Percentiles rank a stretch among this genome's conserved stretches.
These are phyloP conservation scores for Globisporangium nunn DNA, from an alignment of 352 stramenopile genomes.

Conservation along the genomic window DNA sequence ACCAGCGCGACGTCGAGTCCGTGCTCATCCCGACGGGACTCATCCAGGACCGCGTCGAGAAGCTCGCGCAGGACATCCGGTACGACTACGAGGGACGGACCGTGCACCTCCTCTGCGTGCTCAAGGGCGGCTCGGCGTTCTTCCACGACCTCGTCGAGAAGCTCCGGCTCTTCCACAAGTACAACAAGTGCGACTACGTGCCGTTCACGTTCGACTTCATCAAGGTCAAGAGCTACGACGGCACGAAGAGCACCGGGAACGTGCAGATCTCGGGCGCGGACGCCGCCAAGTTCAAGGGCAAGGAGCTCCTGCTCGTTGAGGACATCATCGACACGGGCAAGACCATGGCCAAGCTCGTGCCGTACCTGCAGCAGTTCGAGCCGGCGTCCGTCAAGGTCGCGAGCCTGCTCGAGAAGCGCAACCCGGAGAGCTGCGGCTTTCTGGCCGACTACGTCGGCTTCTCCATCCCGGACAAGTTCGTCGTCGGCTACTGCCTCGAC, in stretches of 20 bases:
- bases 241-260: constrained; percentile 86
- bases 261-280: constrained; percentile 88
- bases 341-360: constrained; percentile 90
- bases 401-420: constrained; percentile 93
- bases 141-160: constrained; percentile 87
- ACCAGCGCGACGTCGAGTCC: constrained; percentile 69
- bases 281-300: constrained; percentile 79
- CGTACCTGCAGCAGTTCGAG: constrained; percentile 72
- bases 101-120: constrained; percentile 89
- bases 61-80: constrained; percentile 88
- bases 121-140: constrained; percentile 89
- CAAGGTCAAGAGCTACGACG: constrained; percentile 93
- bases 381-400: constrained; percentile 85
- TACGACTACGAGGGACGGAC: constrained; percentile 86
- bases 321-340: constrained; percentile 97
- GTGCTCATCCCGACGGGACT: constrained; percentile 88
- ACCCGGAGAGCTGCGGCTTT: constrained; percentile 84
- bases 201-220: constrained; percentile 94
- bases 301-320: constrained; percentile 93
- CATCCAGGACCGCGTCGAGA: constrained; percentile 89
- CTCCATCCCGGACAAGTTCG: constrained; percentile 94
- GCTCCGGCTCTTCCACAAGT: constrained; percentile 80
- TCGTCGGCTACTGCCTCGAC: constrained; percentile 94
- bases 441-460: constrained; percentile 95
- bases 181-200: constrained; percentile 85